Base-by-base conservation (phyloP, 1,139 yeast species). In the Geotrichum klebahnii region DNA sequence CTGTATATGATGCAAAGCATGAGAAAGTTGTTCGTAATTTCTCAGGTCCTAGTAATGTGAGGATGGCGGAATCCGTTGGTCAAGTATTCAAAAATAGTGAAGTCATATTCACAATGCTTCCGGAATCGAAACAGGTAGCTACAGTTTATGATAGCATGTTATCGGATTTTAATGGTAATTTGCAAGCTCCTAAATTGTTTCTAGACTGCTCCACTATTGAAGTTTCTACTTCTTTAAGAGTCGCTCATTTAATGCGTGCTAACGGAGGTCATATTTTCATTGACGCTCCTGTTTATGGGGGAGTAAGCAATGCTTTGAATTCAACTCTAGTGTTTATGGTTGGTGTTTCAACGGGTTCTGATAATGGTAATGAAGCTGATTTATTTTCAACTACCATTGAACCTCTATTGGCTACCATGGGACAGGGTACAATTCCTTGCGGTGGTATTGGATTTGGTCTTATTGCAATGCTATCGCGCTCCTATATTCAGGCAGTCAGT, bases 261-360 rank as follows among this genome's bases (percentile, higher is more conserved):
- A 49, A 53, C 5, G 59, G 57, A 14, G 49, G 57, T 34, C 76
- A 75, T 53, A 57, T 67, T 4, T 72, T 67, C 50, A 72, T 79
- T 42, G 84, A 79, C 59, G 76, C 84, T 10, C 84, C 84, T 0
- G 83, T 79, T 0, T 76, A 81, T 12, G 84, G 84, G 2, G 84
- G 84, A 19, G 80, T 76, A 1, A 75, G 76, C 1, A 84, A 84
- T 3, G 84, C 84, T 4, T 63, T 76, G 50, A 77, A 77, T 50
- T 83, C 71, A 1, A 74, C 82, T 0, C 69, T 79, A 37, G 75
- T 81, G 3, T 79, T 79, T 61, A 79, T 79, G 84, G 73, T 79
- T 31, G 79, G 81, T 5, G 37, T 59, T 17, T n/a, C 16, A 23
- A 24, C 16, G 22, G 5, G 14, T 14, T 10, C 17, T 26, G 1